Conservation (phyloP, 1,284 basidiomycete species). For the Prillingera fragicola region DNA sequence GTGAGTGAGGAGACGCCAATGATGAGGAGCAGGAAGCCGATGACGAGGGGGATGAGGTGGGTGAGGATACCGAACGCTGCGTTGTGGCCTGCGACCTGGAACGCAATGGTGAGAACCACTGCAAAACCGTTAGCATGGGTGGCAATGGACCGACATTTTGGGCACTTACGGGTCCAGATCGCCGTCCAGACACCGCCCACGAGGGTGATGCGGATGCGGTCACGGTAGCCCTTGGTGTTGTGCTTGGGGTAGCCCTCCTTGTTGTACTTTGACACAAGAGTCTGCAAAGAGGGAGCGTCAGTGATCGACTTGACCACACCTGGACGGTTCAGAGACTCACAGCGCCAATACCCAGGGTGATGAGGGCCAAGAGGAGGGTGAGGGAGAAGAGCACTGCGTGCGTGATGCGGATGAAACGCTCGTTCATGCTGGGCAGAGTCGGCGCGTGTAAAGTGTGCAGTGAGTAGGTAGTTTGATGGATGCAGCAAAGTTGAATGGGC, state of each 20-base stretch:
- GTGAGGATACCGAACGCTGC: constrained; percentile 45
- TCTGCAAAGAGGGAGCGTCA: too few relatives aligned
- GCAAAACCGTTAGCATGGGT: background rate
- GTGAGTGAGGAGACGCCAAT: constrained; percentile 46
- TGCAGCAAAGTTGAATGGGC: too few relatives aligned
- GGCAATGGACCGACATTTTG: background rate
- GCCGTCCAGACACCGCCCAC: constrained; percentile 44
- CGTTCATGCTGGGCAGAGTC: constrained; percentile 28
- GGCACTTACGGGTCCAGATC: constrained; percentile 37
- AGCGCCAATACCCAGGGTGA: constrained; percentile 45
- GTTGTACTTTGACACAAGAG: constrained; percentile 38
- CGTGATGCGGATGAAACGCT: constrained; percentile 34
- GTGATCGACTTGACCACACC: too few relatives aligned
- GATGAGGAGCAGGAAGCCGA: constrained; percentile 46
- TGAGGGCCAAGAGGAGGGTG: constrained; percentile 34
- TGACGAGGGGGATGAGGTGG: constrained; percentile 41
- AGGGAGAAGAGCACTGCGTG: constrained; percentile 41
- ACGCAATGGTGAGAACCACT: constrained; percentile 46
- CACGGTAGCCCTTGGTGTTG: constrained; percentile 37
- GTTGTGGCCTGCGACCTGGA: constrained; percentile 36
- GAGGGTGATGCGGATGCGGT: constrained; percentile 46
- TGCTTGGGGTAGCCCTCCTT: constrained; percentile 40
- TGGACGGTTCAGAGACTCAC: too few relatives aligned
- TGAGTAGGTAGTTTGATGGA: background rate
- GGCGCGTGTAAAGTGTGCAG: too few relatives aligned